phyloP scores from a whole-genome alignment of 257 asterid species.

The Nicotiana benthamiana region DNA sequence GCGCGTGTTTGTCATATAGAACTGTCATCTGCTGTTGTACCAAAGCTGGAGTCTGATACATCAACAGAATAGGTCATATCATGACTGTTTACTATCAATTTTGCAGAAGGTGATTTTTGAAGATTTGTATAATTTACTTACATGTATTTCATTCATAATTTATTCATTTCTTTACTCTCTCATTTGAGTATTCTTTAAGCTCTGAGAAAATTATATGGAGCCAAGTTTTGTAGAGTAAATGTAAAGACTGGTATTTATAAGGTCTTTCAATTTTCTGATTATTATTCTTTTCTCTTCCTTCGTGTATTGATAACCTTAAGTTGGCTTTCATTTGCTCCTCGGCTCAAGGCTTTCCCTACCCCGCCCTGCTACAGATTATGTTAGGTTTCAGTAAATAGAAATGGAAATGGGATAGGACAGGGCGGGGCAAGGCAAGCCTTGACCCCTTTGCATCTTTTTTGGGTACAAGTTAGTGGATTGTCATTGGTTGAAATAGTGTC shows the following conservation, averaged over 20 bases:
- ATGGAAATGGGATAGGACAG: no score
- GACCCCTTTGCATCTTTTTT: no score
- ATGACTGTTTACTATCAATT: background rate
- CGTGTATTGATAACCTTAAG: background rate
- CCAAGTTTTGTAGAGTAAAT: background rate
- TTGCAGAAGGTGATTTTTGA: conserved; percentile 8
- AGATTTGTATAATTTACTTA: background rate
- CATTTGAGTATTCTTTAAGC: background rate
- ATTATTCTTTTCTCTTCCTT: background rate
- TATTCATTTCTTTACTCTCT: background rate
- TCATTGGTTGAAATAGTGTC: no score
- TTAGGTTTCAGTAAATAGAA: no score
- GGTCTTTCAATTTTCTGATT: background rate
- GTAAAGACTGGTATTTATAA: background rate
- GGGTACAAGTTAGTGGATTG: no score
- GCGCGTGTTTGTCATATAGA: conserved; percentile 41
- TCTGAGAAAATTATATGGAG: background rate
- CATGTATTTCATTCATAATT: no score
- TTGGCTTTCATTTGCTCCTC: no score
- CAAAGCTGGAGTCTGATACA: conserved; percentile 25
- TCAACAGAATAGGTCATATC: conserved; percentile 8
- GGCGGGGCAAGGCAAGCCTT: no score
- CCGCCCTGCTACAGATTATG: no score
- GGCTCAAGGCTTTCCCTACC: no score
- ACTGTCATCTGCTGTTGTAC: conserved; percentile 32